A percentile compares a stretch with the other conserved stretches of the same genome.
Conservation (phyloP, 176 grass and related monocot species). For the Juncus effusus region DNA sequence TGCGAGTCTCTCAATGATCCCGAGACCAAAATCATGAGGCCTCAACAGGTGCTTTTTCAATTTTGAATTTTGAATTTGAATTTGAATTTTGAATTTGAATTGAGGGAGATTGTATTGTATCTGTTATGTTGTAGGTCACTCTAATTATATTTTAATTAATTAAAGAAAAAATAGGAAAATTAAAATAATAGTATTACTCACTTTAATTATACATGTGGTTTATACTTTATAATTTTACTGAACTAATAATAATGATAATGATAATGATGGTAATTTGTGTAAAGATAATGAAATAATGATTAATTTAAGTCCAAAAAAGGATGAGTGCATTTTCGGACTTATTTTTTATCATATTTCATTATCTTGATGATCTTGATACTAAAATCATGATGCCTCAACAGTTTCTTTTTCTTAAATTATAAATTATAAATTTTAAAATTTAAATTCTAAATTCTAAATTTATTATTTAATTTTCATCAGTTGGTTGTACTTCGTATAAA, state of each 20-base stretch:
- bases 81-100: conserved; percentile 9
- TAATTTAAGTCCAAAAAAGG: no score
- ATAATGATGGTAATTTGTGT: background rate
- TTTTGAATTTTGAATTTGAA: background rate
- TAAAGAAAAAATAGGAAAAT: background rate
- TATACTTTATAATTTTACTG: no score
- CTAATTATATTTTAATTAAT: background rate
- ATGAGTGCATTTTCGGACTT: no score
- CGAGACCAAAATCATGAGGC: conserved; percentile 96
- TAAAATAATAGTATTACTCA: background rate
- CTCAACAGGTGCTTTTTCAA: conserved; percentile 58
- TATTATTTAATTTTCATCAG: background rate
- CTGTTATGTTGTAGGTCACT: background rate
- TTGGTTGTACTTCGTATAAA: background rate
- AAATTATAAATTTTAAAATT: no score
- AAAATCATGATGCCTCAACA: no score
- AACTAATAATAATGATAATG: background rate
- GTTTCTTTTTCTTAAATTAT: no score
- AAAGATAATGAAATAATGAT: no score
- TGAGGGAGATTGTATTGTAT: background rate
- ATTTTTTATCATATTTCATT: no score
- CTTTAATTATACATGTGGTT: background rate
- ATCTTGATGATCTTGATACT: no score
- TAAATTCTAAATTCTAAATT: no score
- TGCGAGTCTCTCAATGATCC: conserved; percentile 90